Evolutionary conservation across 2,329 filamentous ascomycete species (phyloP), one percentile per base, ranked within the genome.

Genomic region (Sclerotinia glacialis): DNA sequence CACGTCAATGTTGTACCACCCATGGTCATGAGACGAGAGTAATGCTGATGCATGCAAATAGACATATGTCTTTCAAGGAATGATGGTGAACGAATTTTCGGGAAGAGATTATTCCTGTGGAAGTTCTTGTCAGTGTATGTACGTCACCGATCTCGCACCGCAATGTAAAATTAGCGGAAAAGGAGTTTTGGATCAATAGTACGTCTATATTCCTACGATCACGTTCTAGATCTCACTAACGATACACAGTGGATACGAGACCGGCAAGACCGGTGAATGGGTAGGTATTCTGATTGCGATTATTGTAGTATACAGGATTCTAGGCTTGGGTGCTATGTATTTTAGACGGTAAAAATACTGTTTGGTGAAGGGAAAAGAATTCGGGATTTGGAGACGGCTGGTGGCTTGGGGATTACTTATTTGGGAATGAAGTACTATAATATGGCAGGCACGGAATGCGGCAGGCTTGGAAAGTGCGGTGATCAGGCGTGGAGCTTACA

Each of bases 41-140:
- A 56, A 37, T 64, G 40, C 47, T 63, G 42, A 63, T 34, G 26
- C 18, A 54, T 53, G 53, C 6, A 18, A 66, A 44, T n/a, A 82
- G 78, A 81, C 83, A 52, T 96, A 93, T 72, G 92, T 96, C 4
- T 96, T 96, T 76, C 86, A 94, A 75, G 92, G 91, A 18, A 95
- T 96, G 92, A 95, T 96, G 91, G 87, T 94, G 64, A 96, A 95
- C 74, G 91, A 96, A 79, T 95, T 96, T 76, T 80, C 80, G 1
- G 71, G 83, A 23, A 81, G 90, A 18, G 83, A 80, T 3, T 96
- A 91, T 76, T 76, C 78, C 4, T 94, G 91, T 74, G 79, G 67
- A 1, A 65, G 65, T 26, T 26, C 69, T 50, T 78, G 81, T 69
- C 78, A 77, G 0, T 96, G 92, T 79, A 89, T 91, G 85, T 95